These are phyloP conservation scores for Trichoderma hamatum DNA, from an alignment of 2,329 filamentous ascomycete genomes.

Conservation along the genomic window DNA sequence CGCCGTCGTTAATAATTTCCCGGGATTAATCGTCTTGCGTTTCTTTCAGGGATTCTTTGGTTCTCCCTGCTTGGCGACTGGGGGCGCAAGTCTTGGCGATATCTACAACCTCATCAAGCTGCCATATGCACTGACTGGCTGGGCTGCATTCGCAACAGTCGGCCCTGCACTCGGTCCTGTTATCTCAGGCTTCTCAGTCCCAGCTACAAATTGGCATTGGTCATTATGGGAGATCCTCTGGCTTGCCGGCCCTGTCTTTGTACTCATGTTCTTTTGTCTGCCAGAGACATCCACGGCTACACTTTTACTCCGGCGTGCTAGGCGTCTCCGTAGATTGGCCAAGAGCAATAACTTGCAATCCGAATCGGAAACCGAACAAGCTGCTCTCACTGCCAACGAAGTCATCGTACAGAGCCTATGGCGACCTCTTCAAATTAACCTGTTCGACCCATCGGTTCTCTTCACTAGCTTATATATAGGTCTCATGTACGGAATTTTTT, in stretches of 20 bases:
- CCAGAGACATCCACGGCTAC: background rate
- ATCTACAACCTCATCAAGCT: slow-evolving; percentile 57
- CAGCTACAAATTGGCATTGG: slow-evolving; percentile 8
- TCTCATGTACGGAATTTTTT: slow-evolving; percentile 6
- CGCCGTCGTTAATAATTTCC: background rate
- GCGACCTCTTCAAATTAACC: slow-evolving; percentile 5
- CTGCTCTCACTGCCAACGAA: background rate
- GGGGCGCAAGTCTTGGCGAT: slow-evolving; percentile 53
- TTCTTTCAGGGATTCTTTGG: slow-evolving; percentile 1
- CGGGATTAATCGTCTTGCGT: background rate
- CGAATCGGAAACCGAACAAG: slow-evolving; percentile 1
- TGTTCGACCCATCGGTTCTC: slow-evolving; percentile 5
- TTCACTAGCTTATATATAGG: slow-evolving; percentile 4
- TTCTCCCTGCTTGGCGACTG: slow-evolving; percentile 30
- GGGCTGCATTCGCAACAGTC: slow-evolving; percentile 9
- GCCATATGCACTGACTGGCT: slow-evolving; percentile 54
- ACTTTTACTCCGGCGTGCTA: background rate
- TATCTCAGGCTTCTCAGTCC: slow-evolving; percentile 9
- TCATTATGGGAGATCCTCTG: slow-evolving; percentile 5
- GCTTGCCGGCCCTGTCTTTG: slow-evolving; percentile 3
- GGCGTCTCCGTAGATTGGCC: slow-evolving; percentile 2
- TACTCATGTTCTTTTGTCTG: slow-evolving; percentile 9
- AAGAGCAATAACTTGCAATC: background rate
- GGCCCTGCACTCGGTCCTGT: slow-evolving; percentile 12
- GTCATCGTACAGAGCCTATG: background rate